Percentiles rank a stretch among this genome's conserved stretches.
phyloP scores from a whole-genome alignment of 257 asterid genomes.

The Solanum infundibuliforme region DNA sequence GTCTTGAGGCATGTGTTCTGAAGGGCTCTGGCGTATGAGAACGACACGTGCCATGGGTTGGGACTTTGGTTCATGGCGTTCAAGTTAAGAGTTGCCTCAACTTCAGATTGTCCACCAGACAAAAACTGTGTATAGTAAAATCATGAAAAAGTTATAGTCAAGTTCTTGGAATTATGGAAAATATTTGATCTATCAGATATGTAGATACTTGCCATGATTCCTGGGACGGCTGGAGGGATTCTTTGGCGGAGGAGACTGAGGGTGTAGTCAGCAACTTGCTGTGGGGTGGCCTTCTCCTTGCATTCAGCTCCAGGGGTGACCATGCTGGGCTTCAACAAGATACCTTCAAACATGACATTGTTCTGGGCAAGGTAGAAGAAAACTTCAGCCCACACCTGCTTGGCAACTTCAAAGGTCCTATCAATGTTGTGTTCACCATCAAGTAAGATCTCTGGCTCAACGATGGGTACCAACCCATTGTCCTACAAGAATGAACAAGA shows the following conservation, averaged over 20 bases:
- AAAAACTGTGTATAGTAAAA: constrained; percentile 30
- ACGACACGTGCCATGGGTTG: constrained; percentile 74
- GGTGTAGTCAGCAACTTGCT: constrained; percentile 50
- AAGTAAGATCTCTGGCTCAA: constrained; percentile 72
- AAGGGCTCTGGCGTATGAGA: constrained; percentile 65
- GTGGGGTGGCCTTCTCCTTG: constrained; percentile 50
- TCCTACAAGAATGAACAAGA: constrained; percentile 28
- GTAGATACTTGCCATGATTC: constrained; percentile 52
- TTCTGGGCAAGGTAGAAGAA: constrained; percentile 68
- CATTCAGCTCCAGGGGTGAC: constrained; percentile 70
- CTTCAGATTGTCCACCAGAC: constrained; percentile 75
- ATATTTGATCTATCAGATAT: background rate
- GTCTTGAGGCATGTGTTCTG: constrained; percentile 74
- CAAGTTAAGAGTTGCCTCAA: constrained; percentile 66
- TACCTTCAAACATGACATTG: constrained; percentile 65
- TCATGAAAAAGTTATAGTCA: background rate
- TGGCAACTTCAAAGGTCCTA: constrained; percentile 61
- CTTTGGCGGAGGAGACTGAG: constrained; percentile 53
- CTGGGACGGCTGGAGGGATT: constrained; percentile 73
- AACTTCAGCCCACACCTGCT: constrained; percentile 67
- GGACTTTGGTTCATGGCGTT: constrained; percentile 64
- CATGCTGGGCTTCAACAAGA: constrained; percentile 73
- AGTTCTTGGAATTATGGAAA: background rate
- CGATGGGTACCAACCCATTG: constrained; percentile 73
- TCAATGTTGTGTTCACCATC: constrained; percentile 70